A percentile compares a stretch with the other conserved stretches of the same genome.
Conservation (phyloP, 2,329 filamentous ascomycete species). For the Trichoderma guizhouense region DNA sequence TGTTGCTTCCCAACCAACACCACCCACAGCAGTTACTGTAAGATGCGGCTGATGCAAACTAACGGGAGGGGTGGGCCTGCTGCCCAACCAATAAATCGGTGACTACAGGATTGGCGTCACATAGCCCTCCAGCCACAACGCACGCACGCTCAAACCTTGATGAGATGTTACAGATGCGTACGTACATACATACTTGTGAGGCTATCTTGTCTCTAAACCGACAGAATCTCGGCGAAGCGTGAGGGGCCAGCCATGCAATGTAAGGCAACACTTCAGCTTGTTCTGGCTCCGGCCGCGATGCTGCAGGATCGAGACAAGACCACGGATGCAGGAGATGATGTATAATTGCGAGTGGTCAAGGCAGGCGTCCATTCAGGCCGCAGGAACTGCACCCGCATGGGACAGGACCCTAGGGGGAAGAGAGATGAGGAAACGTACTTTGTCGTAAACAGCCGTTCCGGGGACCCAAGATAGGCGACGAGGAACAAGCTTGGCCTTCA, state of each 20-base stretch:
- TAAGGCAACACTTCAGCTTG: background rate
- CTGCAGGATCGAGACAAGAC: conserved; percentile 7
- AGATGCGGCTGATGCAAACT: background rate
- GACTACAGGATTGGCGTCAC: background rate
- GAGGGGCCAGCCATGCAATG: background rate
- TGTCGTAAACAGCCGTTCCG: background rate
- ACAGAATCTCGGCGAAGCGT: background rate
- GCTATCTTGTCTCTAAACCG: background rate
- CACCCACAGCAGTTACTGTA: background rate
- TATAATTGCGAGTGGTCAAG: background rate
- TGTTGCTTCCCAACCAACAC: background rate
- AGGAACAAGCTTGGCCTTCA: background rate
- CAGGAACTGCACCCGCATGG: background rate
- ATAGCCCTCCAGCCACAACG: background rate
- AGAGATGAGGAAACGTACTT: background rate
- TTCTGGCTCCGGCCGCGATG: background rate
- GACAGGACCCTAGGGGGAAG: background rate
- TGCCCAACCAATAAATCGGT: background rate
- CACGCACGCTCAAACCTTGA: background rate
- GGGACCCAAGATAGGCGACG: background rate
- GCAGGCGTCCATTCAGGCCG: background rate
- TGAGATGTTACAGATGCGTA: background rate
- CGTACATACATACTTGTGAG: background rate
- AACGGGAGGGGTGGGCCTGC: background rate
- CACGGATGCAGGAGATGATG: conserved; percentile 6